Percentiles rank a stretch among this genome's conserved stretches.
Evolutionary conservation across 805 yeast species (phyloP).

Genomic region (Kodamaea sagamina): DNA sequence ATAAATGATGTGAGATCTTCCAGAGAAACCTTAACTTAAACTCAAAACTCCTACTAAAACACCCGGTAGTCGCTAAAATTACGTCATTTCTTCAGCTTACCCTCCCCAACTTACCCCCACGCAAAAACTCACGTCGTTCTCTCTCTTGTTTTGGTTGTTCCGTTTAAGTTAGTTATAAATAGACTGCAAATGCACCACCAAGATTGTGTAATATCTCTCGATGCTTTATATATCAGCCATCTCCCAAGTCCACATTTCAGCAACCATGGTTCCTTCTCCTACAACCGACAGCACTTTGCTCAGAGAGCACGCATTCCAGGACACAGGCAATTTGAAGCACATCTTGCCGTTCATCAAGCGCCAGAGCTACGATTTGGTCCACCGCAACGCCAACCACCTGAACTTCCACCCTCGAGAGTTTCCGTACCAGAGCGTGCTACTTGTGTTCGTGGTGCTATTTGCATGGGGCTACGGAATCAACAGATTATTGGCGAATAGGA

Average conservation of each 20-base stretch:
- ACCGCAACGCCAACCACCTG: constrained; percentile 9
- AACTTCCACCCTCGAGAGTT: constrained; percentile 4
- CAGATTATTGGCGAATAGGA: no score
- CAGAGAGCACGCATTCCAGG: constrained; percentile 33
- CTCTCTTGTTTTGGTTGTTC: neutral
- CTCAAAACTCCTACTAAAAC: no score
- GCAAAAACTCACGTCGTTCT: no score
- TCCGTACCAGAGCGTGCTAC: neutral
- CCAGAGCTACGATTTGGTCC: constrained; percentile 22
- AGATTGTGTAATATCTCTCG: no score
- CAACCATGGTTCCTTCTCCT: constrained; percentile 21
- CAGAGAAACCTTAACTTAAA: no score
- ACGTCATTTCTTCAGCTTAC: no score
- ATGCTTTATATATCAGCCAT: no score
- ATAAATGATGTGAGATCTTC: no score
- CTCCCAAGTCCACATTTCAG: neutral
- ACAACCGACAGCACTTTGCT: constrained; percentile 20
- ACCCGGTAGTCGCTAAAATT: no score
- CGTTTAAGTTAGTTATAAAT: no score
- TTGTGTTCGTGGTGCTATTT: neutral
- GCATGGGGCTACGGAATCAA: neutral
- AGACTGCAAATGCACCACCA: no score
- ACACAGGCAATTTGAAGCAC: constrained; percentile 27
- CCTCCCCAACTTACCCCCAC: no score
- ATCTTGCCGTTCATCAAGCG: constrained; percentile 24